Conservation (phyloP, 2,329 filamentous ascomycete genomes). For the Fusarium subtropicale region DNA sequence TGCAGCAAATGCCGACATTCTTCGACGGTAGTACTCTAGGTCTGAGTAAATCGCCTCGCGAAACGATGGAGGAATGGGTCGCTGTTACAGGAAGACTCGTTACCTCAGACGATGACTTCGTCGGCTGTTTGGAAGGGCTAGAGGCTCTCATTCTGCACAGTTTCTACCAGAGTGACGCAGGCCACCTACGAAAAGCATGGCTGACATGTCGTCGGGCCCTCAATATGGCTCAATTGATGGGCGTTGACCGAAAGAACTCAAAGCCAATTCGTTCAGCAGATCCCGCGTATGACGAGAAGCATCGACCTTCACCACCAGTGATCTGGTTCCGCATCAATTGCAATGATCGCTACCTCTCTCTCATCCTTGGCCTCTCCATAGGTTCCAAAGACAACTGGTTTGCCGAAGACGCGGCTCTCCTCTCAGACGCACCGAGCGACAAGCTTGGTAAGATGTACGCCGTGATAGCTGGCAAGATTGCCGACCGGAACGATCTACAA, state of each 20-base stretch:
- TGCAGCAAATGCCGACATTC: constrained; percentile 59
- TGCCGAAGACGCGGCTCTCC: constrained; percentile 45
- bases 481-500: constrained; percentile 58
- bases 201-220: constrained; percentile 62
- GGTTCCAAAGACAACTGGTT: constrained; percentile 57
- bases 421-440: constrained; percentile 54
- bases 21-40: constrained; percentile 46
- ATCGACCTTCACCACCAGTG: constrained; percentile 38
- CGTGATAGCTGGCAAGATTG: constrained; percentile 57
- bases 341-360: constrained; percentile 62
- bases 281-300: constrained; percentile 49
- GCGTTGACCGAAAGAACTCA: constrained; percentile 54
- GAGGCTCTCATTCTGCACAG: constrained; percentile 63
- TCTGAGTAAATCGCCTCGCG: constrained; percentile 25
- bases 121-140: constrained; percentile 64
- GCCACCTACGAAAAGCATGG: constrained; percentile 67
- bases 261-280: constrained; percentile 55
- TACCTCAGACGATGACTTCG: constrained; percentile 63
- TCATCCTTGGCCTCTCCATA: constrained; percentile 63
- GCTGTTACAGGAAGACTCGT: constrained; percentile 54
- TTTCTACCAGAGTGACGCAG: constrained; percentile 63
- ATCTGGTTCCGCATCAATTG: constrained; percentile 64
- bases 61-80: constrained; percentile 49
- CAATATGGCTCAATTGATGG: constrained; percentile 63
- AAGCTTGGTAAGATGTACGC: constrained; percentile 60